Evolutionary conservation across 352 stramenopile species (phyloP), one percentile per base, ranked within the genome.

Genomic region (Phytopythium oedochilum): DNA sequence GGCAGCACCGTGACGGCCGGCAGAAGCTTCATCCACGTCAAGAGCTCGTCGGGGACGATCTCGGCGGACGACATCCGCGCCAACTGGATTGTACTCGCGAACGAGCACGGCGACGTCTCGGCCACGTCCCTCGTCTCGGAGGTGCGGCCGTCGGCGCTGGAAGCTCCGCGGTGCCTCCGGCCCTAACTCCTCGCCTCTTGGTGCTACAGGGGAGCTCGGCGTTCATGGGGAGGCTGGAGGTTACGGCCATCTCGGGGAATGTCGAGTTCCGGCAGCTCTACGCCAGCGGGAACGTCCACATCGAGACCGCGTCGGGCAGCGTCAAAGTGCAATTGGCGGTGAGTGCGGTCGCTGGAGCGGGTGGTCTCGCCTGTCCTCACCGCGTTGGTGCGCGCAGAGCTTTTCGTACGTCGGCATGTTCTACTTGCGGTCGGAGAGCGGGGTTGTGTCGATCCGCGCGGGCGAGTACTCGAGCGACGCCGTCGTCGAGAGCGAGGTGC

Each of bases 201-300:
- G 17, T 45, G 20, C 2, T 53, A 18, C 38, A 88, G 72, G 73
- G 74, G 26, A 86, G 77, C 43, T 76, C 66, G 20, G 73, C 75
- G n/a, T 89, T 92, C 63, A 73, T 78, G 66, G 82, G 82, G 11
- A 75, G 79, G 23, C 60, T 92, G 23, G 77, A 89, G 54, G 75
- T 83, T 32, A 73, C 68, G 14, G 83, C 70, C 8, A 53, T 89
- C 38, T 73, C 77, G 1, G 82, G 82, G 14, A 71, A 86, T 53
- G 66, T 92, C 15, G 64, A 60, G 5, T 61, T 92, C 17, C 18
- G 73, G 44, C 71, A 86, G 20, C 66, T 88, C 20, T 64, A 66
- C 23, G 64, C 65, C 20, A 76, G 65, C 28, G 82, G 82, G 35
- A 76, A 63, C n/a, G 65, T 88, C 11, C 78, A 84, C 39, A 49